These are phyloP conservation scores for Lichtheimia ornata DNA, from an alignment of 371 early-diverging fungal genomes.

Conservation along the genomic window DNA sequence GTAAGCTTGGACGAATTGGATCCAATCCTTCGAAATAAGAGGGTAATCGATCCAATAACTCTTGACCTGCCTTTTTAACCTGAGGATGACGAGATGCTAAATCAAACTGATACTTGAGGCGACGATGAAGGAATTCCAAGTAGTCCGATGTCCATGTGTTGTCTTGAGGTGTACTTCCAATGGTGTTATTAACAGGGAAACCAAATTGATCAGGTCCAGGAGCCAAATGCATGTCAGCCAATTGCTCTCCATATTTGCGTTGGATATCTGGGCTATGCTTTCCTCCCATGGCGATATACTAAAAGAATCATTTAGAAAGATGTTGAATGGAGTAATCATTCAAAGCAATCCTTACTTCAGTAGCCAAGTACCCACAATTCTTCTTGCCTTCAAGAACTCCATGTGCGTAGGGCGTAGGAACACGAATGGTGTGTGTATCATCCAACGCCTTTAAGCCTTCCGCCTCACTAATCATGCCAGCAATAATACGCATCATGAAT, in stretches of 20 bases:
- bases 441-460: constrained; percentile 13
- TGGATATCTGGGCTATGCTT: constrained; percentile 10
- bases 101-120: constrained; percentile 16
- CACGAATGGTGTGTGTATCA: constrained; percentile 17
- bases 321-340: too few relatives aligned
- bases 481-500: neutral
- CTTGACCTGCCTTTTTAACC: constrained; percentile 2
- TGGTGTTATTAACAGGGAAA: constrained; percentile 14
- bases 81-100: constrained; percentile 7
- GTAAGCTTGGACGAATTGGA: constrained; percentile 9
- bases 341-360: constrained; percentile 1
- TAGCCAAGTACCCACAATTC: constrained; percentile 9
- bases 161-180: constrained; percentile 16
- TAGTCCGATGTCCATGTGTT: constrained; percentile 17
- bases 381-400: constrained; percentile 6
- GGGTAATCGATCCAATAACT: constrained; percentile 7
- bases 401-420: constrained; percentile 14
- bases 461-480: constrained; percentile 5
- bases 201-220: constrained; percentile 13
- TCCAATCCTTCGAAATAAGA: constrained; percentile 15
- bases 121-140: constrained; percentile 13
- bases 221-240: constrained; percentile 16
- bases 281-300: constrained; percentile 12
- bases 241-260: constrained; percentile 11
- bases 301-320: too few relatives aligned